Evolutionary conservation across 257 asterid species (phyloP), one percentile per base, ranked within the genome.

Genomic region (Salvia miltiorrhiza): DNA sequence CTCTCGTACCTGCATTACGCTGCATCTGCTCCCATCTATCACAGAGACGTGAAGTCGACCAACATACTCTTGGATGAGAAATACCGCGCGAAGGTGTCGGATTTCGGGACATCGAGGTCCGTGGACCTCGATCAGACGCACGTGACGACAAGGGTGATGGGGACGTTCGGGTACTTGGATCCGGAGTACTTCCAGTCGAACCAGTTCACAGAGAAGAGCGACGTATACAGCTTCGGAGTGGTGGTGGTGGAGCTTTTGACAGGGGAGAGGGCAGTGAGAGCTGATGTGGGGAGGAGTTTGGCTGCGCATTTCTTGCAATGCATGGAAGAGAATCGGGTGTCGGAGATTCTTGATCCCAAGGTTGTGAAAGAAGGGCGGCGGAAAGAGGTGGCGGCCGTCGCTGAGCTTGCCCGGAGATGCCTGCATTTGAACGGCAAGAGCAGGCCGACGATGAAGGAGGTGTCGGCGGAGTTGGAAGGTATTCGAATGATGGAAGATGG

Each of bases 181-280:
- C 80, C 83, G 0, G 83, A 79, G 71, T 79, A 79, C 64, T 79
- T 79, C 55, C 78, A 71, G 20, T 56, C 82, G 8, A 69, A 69
- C 24, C 74, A 69, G 37, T 73, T 69, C 28, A 78, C 80, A 0
- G 83, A 79, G 2, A 79, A 76, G 71, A 79, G 84, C 16, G 77
- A 80, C 11, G 81, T 72, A 0, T 80, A 76, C 17, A 76, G 79
- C 12, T 80, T 80, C 9, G 79, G 79, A 2, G 79, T 73, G 0
- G 79, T 80, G 1, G 21, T 80, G 63, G 75, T 80, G 7, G 79
- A 80, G 41, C 84, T 80, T 47, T 26, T 80, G 20, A 76, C 84
- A 0, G 72, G 81, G 41, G 74, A 69, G 73, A 73, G 52, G 59
- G 75, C 81, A 6, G 55, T 17, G 7, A 60, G 73, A 68, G 66